A percentile compares a stretch with the other conserved stretches of the same genome.
phyloP scores from a whole-genome alignment of 352 stramenopile species.

The Phytophthora melonis region DNA sequence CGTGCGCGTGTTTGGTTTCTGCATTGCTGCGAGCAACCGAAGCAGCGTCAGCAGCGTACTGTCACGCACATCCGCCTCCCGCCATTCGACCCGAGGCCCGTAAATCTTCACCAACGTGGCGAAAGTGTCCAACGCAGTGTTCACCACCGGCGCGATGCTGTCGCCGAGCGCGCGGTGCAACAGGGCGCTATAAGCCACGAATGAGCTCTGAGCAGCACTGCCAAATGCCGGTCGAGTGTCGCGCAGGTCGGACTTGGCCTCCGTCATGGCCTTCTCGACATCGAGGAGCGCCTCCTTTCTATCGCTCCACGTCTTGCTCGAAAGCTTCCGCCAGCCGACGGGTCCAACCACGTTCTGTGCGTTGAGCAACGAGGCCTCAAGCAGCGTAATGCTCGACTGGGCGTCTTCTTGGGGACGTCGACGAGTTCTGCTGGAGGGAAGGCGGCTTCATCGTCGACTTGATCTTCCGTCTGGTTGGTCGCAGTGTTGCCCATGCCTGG shows the following conservation, averaged over 20 bases:
- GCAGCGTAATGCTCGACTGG: slow-evolving; percentile 45
- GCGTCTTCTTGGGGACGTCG: slow-evolving; percentile 62
- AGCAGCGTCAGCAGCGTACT: slow-evolving; percentile 72
- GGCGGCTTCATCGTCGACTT: slow-evolving; percentile 41
- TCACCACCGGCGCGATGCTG: slow-evolving; percentile 79
- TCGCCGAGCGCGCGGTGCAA: slow-evolving; percentile 70
- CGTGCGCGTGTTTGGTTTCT: slow-evolving; percentile 81
- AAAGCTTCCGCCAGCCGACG: slow-evolving; percentile 79
- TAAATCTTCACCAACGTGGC: slow-evolving; percentile 81
- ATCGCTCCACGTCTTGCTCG: slow-evolving; percentile 88
- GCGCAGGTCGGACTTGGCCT: slow-evolving; percentile 76
- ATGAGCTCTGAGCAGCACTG: slow-evolving; percentile 70
- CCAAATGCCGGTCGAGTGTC: slow-evolving; percentile 71
- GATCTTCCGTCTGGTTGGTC: slow-evolving; percentile 62
- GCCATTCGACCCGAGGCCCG: slow-evolving; percentile 78
- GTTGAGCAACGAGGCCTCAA: slow-evolving; percentile 49
- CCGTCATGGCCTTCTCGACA: slow-evolving; percentile 72
- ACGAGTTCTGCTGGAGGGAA: slow-evolving; percentile 43
- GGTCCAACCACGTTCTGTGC: slow-evolving; percentile 67
- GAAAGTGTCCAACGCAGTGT: slow-evolving; percentile 75
- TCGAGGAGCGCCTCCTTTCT: slow-evolving; percentile 83
- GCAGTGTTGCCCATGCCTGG: slow-evolving; percentile 30
- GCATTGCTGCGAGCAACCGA: slow-evolving; percentile 71
- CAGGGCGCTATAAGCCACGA: slow-evolving; percentile 69
- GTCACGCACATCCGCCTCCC: slow-evolving; percentile 65